Evolutionary conservation across 2,329 filamentous ascomycete species (phyloP), one percentile per base, ranked within the genome.

Genomic region (Aspergillus sclerotialis): DNA sequence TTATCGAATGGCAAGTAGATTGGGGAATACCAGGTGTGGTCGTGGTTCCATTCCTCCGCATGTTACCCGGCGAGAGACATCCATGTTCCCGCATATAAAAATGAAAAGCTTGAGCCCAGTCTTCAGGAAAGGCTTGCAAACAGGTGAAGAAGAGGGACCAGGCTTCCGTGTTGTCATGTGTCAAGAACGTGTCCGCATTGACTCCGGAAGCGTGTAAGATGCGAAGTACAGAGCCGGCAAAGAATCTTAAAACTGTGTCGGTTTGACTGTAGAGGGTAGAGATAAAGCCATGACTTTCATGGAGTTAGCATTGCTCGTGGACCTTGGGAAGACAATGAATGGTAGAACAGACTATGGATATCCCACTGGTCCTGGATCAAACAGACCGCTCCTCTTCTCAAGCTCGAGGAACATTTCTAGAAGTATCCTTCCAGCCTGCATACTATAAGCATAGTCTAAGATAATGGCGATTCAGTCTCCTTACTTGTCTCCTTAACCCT

Each of bases 381-480:
- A n/a, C n/a, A n/a, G n/a, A n/a, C n/a, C n/a, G n/a, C 6, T 10
- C 38, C 31, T 36, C 4, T 36, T 33, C 11, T 43, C 15, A 16
- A 37, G 42, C 9, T 41, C 40, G 7, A 35, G 33, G 3, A 51
- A 15, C 13, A 50, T 19, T 33, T 55, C 52, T 11, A 46, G 31
- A 4, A 56, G 28, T 11, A 48, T 31, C 28, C 50, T 53, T 1
- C 52, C 53, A 13, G 43, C 41, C 53, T 56, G 16, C 16, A 24
- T 21, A 18, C 11, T 9, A 11, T 49, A 16, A 50, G 44, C 17
- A n/a, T 30, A 21, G 26, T 12, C 26, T 10, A 27, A n/a, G 17
- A 6, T n/a, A 12, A n/a, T 4, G 17, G 12, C 11, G 14, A 7
- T 8, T 10, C 7, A 9, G 9, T n/a, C 4, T 12, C 9, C 33